Evolutionary conservation across 345 rosid genomes (phyloP), one percentile per base, ranked within the genome.

Genomic region (Camelina laxa): DNA sequence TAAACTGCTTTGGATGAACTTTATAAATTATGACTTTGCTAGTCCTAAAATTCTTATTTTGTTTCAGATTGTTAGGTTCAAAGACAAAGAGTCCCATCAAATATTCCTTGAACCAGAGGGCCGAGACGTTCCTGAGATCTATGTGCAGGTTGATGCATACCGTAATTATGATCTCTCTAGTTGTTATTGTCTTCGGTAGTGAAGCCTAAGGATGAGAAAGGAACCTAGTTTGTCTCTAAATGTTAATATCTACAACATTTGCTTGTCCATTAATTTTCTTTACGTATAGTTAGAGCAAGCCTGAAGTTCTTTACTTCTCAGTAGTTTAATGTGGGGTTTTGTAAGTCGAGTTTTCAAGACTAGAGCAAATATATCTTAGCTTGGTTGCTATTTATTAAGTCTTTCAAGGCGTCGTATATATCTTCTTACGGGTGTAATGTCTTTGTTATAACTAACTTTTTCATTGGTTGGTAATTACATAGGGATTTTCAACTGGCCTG

Each of bases 21-120:
- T 54, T 8, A n/a, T 49, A 19, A 22, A 15, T 9, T 10, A 36
- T 44, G n/a, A 13, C 31, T 56, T 49, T 39, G 24, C 24, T 1
- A 38, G 6, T 59, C 27, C 15, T 13, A 65, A 5, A 72, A 66
- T 33, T 27, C 38, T 60, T 51, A 9, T 61, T 47, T 64, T 16
- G 48, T 75, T 67, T 63, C 64, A 91, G 98, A 87, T 94, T 81
- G 98, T 94, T 75, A 90, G 98, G 80, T 94, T 94, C 85, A 79
- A 88, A 72, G 97, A 91, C 80, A 91, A 94, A 77, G 98, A 94
- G 79, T 94, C 97, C 57, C 98, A 94, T 90, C 98, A 94, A 74
- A 91, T 94, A 81, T 94, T 94, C 80, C 97, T 94, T 8, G 98
- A 94, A 81, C 98, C 98, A 59, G 98, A 94, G 79, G 98, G 98